Percentiles rank a stretch among this genome's conserved stretches.
Conservation (phyloP, 768 basidiomycete species). For the Xanthoconium purpureum region DNA sequence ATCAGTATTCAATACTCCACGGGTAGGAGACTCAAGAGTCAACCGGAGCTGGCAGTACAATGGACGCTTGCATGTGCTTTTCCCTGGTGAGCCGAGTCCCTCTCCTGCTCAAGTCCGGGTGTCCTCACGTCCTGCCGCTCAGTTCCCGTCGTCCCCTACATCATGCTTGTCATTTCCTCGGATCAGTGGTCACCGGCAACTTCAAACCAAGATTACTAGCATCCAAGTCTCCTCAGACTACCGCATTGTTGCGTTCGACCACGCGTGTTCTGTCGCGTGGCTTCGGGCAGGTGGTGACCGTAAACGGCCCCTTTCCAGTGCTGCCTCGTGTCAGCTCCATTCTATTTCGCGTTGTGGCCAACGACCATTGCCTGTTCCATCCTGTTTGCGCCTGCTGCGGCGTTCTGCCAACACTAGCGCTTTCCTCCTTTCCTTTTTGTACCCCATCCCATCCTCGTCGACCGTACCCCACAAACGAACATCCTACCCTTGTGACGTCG, state of each 20-base stretch:
- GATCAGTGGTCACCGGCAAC: not conserved
- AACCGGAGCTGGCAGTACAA: not conserved
- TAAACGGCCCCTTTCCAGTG: slow-evolving; percentile 26
- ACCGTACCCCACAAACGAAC: not conserved
- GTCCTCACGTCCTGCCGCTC: not conserved
- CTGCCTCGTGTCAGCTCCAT: slow-evolving; percentile 30
- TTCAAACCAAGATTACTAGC: not conserved
- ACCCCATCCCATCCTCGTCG: not conserved
- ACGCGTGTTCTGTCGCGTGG: slow-evolving; percentile 15
- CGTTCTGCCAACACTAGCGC: slow-evolving; percentile 3
- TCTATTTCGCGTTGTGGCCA: slow-evolving; percentile 15
- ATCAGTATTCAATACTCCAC: not conserved
- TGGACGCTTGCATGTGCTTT: not conserved
- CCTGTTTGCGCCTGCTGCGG: slow-evolving; percentile 25
- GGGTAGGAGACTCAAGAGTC: too few species aligned
- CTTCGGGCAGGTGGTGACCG: slow-evolving; percentile 10
- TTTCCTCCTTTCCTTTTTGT: not conserved
- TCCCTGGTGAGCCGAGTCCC: not conserved
- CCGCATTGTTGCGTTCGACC: not conserved
- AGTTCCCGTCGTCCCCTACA: not conserved
- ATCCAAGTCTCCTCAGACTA: not conserved
- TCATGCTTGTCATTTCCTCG: not conserved
- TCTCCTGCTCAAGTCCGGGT: not conserved
- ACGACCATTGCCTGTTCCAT: slow-evolving; percentile 21
- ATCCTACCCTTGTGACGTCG: not conserved